Percentiles rank a stretch among this genome's conserved stretches.
phyloP scores from a whole-genome alignment of 352 stramenopile genomes.

The Phytophthora multivora region DNA sequence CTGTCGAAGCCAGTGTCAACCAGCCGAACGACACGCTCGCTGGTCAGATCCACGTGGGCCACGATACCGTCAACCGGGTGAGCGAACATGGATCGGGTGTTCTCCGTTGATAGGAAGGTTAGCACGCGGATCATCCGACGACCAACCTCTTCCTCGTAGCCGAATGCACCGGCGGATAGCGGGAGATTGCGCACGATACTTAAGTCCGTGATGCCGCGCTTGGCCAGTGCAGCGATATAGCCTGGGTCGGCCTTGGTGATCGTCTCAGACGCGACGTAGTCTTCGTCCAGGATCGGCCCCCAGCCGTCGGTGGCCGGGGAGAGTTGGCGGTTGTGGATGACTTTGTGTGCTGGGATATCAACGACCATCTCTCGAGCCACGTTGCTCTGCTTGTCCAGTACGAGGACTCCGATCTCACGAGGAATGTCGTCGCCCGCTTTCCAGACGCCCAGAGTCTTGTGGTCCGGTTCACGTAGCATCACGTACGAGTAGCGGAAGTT shows the following conservation, averaged over 20 bases:
- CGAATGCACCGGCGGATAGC: slow-evolving; percentile 42
- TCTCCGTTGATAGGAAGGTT: slow-evolving; percentile 37
- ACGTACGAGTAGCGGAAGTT: slow-evolving; percentile 51
- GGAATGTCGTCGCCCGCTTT: slow-evolving; percentile 33
- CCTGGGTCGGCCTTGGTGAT: slow-evolving; percentile 42
- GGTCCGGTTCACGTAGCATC: slow-evolving; percentile 47
- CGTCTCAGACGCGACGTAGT: slow-evolving; percentile 38
- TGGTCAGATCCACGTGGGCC: slow-evolving; percentile 43
- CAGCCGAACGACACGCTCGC: slow-evolving; percentile 36
- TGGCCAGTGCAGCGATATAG: slow-evolving; percentile 38
- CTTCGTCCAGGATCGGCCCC: slow-evolving; percentile 43
- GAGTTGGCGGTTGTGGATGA: slow-evolving; percentile 33
- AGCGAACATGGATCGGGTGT: slow-evolving; percentile 47
- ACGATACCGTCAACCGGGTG: slow-evolving; percentile 46
- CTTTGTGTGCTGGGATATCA: slow-evolving; percentile 27
- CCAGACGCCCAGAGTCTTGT: slow-evolving; percentile 37
- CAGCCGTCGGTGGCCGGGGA: slow-evolving; percentile 39
- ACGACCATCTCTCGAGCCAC: slow-evolving; percentile 36
- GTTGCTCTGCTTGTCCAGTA: slow-evolving; percentile 35
- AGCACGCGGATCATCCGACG: slow-evolving; percentile 48
- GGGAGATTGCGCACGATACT: slow-evolving; percentile 31
- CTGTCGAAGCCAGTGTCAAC: slow-evolving; percentile 44
- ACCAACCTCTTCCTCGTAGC: slow-evolving; percentile 38
- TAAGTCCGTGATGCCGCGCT: slow-evolving; percentile 42
- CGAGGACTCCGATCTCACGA: slow-evolving; percentile 40